These are phyloP conservation scores for Monosporascus sp. DNA, from an alignment of 2,329 filamentous ascomycete genomes.

Conservation along the genomic window DNA sequence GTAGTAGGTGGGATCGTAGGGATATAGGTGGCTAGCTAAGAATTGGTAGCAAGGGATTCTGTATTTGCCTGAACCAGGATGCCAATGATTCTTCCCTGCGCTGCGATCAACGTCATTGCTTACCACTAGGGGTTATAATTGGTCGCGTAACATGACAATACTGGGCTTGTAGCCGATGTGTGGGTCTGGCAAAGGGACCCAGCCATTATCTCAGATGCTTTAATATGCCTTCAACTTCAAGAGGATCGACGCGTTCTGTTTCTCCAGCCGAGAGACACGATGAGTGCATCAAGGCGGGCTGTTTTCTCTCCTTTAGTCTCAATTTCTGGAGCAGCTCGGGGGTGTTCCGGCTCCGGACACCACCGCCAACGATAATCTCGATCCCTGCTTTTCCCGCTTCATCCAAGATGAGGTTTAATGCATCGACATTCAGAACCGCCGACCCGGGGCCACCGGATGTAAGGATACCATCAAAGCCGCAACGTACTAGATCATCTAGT, in stretches of 20 bases:
- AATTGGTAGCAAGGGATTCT: too few relatives aligned
- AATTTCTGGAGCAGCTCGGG: conserved; percentile 18
- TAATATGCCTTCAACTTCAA: conserved; percentile 24
- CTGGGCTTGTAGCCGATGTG: too few relatives aligned
- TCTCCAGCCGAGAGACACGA: conserved; percentile 31
- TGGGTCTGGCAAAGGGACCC: too few relatives aligned
- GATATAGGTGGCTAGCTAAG: too few relatives aligned
- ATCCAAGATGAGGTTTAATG: conserved; percentile 31
- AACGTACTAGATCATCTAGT: conserved; percentile 31
- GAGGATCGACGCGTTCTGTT: conserved; percentile 17
- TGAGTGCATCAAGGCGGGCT: conserved; percentile 41
- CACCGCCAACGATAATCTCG: conserved; percentile 49
- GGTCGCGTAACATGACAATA: too few relatives aligned
- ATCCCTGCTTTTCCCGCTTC: conserved; percentile 23
- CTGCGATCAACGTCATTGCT: too few relatives aligned
- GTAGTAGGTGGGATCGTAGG: too few relatives aligned
- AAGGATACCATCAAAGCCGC: conserved; percentile 47
- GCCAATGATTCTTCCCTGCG: too few relatives aligned
- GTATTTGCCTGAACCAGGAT: too few relatives aligned
- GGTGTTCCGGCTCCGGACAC: conserved; percentile 40
- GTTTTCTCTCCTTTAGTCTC: conserved; percentile 18
- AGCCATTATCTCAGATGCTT: conserved; percentile 6
- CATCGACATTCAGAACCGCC: conserved; percentile 33
- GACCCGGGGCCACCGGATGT: conserved; percentile 46
- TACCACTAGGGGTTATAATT: too few relatives aligned